Base-by-base conservation (phyloP, 805 yeast species). In the Wickerhamiella cacticola region DNA sequence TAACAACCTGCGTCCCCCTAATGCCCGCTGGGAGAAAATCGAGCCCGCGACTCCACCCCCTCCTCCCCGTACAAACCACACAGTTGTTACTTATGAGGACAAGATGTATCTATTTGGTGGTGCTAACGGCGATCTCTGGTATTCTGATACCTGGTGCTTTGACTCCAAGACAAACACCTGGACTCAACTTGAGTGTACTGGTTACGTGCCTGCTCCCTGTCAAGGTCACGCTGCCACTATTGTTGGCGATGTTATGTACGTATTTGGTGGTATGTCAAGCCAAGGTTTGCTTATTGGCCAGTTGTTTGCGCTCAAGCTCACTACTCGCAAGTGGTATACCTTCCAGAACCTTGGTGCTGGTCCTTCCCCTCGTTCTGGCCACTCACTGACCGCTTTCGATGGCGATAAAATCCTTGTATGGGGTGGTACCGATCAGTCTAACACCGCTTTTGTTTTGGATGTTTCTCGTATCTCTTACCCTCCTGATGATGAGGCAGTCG, bases 101-200 rank as follows among this genome's bases (percentile, higher is more conserved):
- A 80, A 80, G 59, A 69, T 92, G 48, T 89, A 80, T 71, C 69
- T 92, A 9, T 92, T 82, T 67, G 99, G 99, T 52, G 99, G 99
- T 50, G 82, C 86, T 49, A 86, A 85, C 56, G 76, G 81, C 23
- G 77, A 73, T 51, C 72, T 73, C 45, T 74, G 88, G 52, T 76
- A 75, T 45, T 79, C 82, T 58, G 89, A 84, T 55, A 68, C 89
- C 29, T 86, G 89, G 78, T 69, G 79, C 57, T 92, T 74, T 64
- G 89, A 89, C 61, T 85, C 94, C 0, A 55, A 65, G 7, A 62
- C 65, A 6, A 77, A 76, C 56, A 70, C 72, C 35, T 92, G 97
- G 96, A 68, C 77, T 21, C 75, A 74, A 52, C 67, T 83, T 33
- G 72, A 72, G 46, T 77, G 94, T 31, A 67, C 75, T n/a, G 94